Evolutionary conservation across 129 eudicot species (phyloP).

Genomic region (Helianthus tuberosus): DNA sequence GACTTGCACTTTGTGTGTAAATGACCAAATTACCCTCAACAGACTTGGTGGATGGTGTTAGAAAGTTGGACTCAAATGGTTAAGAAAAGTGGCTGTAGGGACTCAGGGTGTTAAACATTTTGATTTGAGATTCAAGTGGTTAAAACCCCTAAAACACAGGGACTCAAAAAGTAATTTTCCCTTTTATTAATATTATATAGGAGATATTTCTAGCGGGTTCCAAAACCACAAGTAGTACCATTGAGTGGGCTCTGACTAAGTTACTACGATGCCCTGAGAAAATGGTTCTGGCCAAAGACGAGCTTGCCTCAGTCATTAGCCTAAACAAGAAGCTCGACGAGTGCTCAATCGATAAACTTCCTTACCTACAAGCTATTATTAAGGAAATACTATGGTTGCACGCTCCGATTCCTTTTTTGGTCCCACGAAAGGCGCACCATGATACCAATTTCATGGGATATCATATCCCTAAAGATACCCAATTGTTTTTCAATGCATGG

Average conservation of each 20-base stretch:
- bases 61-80: no score
- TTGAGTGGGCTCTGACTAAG: constrained; percentile 43
- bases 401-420: constrained; percentile 39
- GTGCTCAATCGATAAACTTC: constrained; percentile 34
- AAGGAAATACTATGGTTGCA: constrained; percentile 45
- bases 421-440: constrained; percentile 41
- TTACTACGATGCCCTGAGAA: constrained; percentile 25
- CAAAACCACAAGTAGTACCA: constrained; percentile 41
- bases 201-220: constrained; percentile 56
- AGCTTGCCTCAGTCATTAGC: constrained; percentile 22
- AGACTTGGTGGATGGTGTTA: no score
- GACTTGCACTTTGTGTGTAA: no score
- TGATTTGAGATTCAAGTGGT: no score
- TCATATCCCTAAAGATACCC: constrained; percentile 39
- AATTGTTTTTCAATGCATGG: constrained; percentile 42
- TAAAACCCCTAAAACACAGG: no score
- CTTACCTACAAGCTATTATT: constrained; percentile 39
- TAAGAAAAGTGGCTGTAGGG: no score
- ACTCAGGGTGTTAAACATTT: no score
- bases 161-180: no score
- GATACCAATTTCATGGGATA: constrained; percentile 44
- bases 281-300: constrained; percentile 27
- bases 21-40: no score
- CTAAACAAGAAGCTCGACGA: constrained; percentile 32
- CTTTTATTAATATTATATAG: constrained; percentile 22